phyloP scores from a whole-genome alignment of 805 yeast genomes.

The Starmerella asiatica region DNA sequence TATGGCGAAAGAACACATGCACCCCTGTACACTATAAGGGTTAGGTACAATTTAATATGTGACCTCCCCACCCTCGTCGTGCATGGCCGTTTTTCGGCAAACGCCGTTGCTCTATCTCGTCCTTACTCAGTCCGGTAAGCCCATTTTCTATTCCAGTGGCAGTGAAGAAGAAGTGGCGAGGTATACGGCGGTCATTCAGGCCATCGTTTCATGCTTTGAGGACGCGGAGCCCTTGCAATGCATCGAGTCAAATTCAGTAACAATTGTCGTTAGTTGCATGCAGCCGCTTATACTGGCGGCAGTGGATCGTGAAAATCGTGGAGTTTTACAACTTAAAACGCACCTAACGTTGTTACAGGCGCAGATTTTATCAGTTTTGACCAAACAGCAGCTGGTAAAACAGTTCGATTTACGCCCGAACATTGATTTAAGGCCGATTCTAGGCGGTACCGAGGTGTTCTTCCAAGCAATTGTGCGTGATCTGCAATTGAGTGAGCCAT shows the following conservation, averaged over 20 bases:
- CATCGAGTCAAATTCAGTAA: conserved; percentile 37
- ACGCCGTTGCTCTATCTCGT: conserved; percentile 15
- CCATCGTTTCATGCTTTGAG: conserved; percentile 20
- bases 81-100: no score
- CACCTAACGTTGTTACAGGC: conserved; percentile 66
- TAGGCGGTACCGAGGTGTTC: conserved; percentile 65
- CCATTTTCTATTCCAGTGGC: conserved; percentile 19
- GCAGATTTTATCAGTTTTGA: conserved; percentile 65
- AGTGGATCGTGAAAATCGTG: conserved; percentile 30
- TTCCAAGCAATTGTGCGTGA: conserved; percentile 49
- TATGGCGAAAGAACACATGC: no score
- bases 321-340: conserved; percentile 34
- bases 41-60: no score
- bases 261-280: conserved; percentile 47
- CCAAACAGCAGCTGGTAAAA: conserved; percentile 61
- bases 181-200: conserved; percentile 22
- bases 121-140: conserved; percentile 21
- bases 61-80: no score
- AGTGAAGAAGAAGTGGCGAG: conserved; percentile 16
- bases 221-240: conserved; percentile 24
- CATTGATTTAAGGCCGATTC: conserved; percentile 63
- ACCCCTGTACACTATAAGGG: no score
- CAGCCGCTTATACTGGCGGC: conserved; percentile 66
- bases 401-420: conserved; percentile 60
- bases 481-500: conserved; percentile 42